A percentile compares a stretch with the other conserved stretches of the same genome.
Evolutionary conservation across 2,329 filamentous ascomycete genomes (phyloP).

Genomic region (Aotearoamyces nothofagi): DNA sequence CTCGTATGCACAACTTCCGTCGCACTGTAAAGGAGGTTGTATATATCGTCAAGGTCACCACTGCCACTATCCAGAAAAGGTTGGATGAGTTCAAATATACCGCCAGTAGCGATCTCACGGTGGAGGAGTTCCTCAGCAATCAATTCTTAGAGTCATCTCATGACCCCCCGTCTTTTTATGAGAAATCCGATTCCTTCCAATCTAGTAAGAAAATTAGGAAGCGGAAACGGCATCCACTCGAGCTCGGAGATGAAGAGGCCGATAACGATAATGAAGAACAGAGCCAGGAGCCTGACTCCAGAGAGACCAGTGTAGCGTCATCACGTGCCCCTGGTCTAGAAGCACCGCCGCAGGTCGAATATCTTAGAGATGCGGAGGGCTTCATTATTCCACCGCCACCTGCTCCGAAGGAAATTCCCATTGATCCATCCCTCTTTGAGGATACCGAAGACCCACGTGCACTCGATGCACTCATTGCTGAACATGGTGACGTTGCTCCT

Average conservation of each 20-base stretch:
- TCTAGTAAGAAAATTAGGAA: slow-evolving; percentile 33
- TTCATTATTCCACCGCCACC: slow-evolving; percentile 47
- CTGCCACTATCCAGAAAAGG: slow-evolving; percentile 81
- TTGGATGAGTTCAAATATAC: slow-evolving; percentile 85
- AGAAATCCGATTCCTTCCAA: slow-evolving; percentile 44
- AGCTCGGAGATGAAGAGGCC: slow-evolving; percentile 8
- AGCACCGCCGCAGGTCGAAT: slow-evolving; percentile 14
- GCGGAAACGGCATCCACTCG: slow-evolving; percentile 21
- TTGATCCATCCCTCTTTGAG: slow-evolving; percentile 24
- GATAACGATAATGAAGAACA: slow-evolving; percentile 6
- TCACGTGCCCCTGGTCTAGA: slow-evolving; percentile 7
- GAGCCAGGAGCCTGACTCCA: slow-evolving; percentile 11
- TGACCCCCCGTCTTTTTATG: slow-evolving; percentile 74
- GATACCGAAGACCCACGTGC: slow-evolving; percentile 10
- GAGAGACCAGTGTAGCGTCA: slow-evolving; percentile 7
- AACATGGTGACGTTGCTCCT: slow-evolving; percentile 22
- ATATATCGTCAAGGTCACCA: slow-evolving; percentile 95
- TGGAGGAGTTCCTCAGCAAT: slow-evolving; percentile 67
- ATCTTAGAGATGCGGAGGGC: slow-evolving; percentile 47
- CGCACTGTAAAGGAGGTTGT: slow-evolving; percentile 87
- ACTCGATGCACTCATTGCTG: slow-evolving; percentile 26
- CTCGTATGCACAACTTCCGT: slow-evolving; percentile 96
- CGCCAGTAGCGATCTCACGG: slow-evolving; percentile 68
- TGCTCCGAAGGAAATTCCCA: slow-evolving; percentile 10
- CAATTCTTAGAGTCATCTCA: slow-evolving; percentile 59